Evolutionary conservation across 257 asterid genomes (phyloP).

Genomic region (Forsythia viridissima): DNA sequence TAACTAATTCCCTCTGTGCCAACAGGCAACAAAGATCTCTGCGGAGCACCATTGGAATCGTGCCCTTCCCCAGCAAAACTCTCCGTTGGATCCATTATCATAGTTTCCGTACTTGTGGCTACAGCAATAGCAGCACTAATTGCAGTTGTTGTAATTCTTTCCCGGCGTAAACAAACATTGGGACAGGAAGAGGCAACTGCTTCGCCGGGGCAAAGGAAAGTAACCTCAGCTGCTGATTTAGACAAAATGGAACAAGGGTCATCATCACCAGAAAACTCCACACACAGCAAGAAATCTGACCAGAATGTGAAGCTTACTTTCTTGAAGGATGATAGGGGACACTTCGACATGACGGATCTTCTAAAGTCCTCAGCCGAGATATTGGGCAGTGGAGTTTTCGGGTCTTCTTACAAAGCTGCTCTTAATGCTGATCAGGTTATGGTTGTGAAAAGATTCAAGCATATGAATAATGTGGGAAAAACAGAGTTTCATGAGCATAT

Average conservation of each 20-base stretch:
- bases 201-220: not conserved
- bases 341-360: constrained; percentile 77
- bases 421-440: constrained; percentile 40
- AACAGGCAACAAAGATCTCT: constrained; percentile 63
- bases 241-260: constrained; percentile 54
- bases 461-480: constrained; percentile 73
- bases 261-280: constrained; percentile 28
- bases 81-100: constrained; percentile 33
- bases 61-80: constrained; percentile 39
- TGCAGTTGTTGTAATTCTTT: constrained; percentile 50
- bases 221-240: constrained; percentile 23
- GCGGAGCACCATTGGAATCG: constrained; percentile 64
- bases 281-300: constrained; percentile 36
- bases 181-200: constrained; percentile 12
- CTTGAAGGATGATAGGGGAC: constrained; percentile 46
- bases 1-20: not conserved
- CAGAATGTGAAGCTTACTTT: constrained; percentile 59
- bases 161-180: constrained; percentile 28
- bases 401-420: constrained; percentile 81
- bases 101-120: constrained; percentile 35
- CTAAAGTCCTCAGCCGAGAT: constrained; percentile 92
- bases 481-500: constrained; percentile 88
- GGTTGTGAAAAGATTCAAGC: constrained; percentile 84
- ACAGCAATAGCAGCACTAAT: constrained; percentile 42
- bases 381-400: constrained; percentile 76